Percentiles rank a stretch among this genome's conserved stretches.
phyloP scores from a whole-genome alignment of 257 asterid genomes.

The Plectranthus barbatus region DNA sequence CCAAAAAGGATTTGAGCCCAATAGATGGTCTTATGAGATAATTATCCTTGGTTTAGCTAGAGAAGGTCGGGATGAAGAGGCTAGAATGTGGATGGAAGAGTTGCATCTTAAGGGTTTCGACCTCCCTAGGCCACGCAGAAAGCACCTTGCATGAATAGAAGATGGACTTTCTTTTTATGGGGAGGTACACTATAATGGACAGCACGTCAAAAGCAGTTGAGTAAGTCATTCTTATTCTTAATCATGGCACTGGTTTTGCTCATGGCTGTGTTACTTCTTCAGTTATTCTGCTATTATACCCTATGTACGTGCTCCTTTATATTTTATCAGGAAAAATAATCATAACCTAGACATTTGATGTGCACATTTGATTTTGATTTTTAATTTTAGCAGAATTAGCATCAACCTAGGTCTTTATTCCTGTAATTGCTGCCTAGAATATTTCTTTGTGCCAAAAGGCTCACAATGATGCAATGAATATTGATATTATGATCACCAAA shows the following conservation, averaged over 20 bases:
- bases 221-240: conserved; percentile 17
- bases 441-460: too few species aligned
- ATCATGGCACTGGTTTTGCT: background rate
- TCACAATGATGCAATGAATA: too few species aligned
- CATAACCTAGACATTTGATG: background rate
- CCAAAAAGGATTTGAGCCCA: conserved; percentile 57
- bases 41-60: conserved; percentile 46
- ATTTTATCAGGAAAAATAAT: background rate
- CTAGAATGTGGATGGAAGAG: conserved; percentile 45
- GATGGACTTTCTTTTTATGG: background rate
- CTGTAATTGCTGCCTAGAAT: too few species aligned
- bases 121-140: conserved; percentile 28
- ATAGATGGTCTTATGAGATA: conserved; percentile 58
- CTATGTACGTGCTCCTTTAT: background rate
- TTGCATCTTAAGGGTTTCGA: conserved; percentile 46
- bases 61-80: conserved; percentile 53
- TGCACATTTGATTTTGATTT: background rate
- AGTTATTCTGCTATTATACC: background rate
- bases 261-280: background rate
- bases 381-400: too few species aligned
- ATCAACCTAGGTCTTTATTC: too few species aligned
- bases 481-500: too few species aligned
- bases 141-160: conserved; percentile 4
- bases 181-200: background rate
- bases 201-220: background rate